Base-by-base conservation (phyloP, 2,329 filamentous ascomycete genomes). In the Pezizomycotina sp. region DNA sequence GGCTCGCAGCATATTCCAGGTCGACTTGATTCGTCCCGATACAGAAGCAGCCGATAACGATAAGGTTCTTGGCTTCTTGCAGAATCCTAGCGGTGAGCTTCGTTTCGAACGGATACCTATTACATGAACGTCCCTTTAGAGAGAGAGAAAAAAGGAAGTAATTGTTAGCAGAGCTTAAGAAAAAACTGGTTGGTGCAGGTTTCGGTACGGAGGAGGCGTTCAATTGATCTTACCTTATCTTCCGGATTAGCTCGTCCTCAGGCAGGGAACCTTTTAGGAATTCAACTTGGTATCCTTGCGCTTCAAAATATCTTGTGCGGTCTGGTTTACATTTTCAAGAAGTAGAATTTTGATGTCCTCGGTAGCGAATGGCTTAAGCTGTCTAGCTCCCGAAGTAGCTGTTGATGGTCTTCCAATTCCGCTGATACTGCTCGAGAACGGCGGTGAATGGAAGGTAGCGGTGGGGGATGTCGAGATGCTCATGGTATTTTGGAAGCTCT, bases 21-120 rank as follows among this genome's bases (percentile, higher is more conserved):
- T 92, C 77, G 48, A 92, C 83, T 58, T 92, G 83, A 62, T 92
- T 95, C 38, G 89, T 98, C 48, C 89, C 89, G 52, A 98, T 98
- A 59, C 89, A 98, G 69, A 98, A 98, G 64, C 89, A 98, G 43
- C 89, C 89, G 51, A 95, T 73, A 45, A 93, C 89, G 41, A 95
- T 77, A 35, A 98, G 69, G 57, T 93, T 92, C 63, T 84, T 91
- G 36, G 89, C 89, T 57, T 91, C 76, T 38, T 71, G 68, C 43
- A 98, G 68, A 18, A 98, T 80, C 53, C 74, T 76, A 46, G 78
- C 75, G 6, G 74, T 86, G 55, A 98, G 70, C 63, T 89, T 92
- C 21, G 89, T 98, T 66, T 98, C 42, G 86, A 95, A 48, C 89
- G 80, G 52, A 98, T 95, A 48, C 89, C 89, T 56, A 98, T 89